A percentile compares a stretch with the other conserved stretches of the same genome.
phyloP scores from a whole-genome alignment of 169 alveolate species.

The Toxoplasma gondii region DNA sequence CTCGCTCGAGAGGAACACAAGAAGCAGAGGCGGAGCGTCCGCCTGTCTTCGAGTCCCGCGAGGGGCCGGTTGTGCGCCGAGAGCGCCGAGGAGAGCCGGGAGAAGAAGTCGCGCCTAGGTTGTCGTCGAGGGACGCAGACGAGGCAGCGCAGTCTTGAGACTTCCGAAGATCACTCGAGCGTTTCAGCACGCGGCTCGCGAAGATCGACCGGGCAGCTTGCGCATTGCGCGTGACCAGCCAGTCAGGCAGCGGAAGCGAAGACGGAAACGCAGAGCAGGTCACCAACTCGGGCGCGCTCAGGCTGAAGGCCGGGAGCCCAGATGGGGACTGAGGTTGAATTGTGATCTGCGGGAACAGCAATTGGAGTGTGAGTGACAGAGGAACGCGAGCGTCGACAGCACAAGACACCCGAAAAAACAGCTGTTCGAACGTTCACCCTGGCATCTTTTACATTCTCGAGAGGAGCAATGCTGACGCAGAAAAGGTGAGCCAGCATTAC shows the following conservation, averaged over 20 bases:
- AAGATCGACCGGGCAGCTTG: conserved; percentile 24
- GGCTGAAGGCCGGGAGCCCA: conserved; percentile 4
- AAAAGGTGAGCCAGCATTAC: no score
- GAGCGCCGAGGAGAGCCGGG: no score
- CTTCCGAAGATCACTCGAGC: background rate
- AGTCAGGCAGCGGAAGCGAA: conserved; percentile 5
- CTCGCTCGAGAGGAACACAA: background rate
- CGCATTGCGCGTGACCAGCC: conserved; percentile 10
- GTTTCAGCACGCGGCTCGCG: background rate
- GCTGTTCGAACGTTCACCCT: no score
- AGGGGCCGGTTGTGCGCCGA: no score
- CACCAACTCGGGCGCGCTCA: conserved; percentile 29
- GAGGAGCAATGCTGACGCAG: no score
- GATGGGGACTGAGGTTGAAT: background rate
- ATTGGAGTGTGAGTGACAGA: no score
- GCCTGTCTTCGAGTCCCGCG: no score
- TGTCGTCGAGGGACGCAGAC: background rate
- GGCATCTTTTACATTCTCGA: no score
- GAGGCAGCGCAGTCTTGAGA: background rate
- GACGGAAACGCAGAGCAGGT: conserved; percentile 9
- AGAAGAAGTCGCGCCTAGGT: no score
- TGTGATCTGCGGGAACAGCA: background rate
- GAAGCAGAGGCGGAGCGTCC: no score
- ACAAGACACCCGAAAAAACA: no score
- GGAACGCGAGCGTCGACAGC: no score